Evolutionary conservation across 495 filamentous ascomycete genomes (phyloP), one percentile per base, ranked within the genome.

Genomic region (Penicillium soppii): DNA sequence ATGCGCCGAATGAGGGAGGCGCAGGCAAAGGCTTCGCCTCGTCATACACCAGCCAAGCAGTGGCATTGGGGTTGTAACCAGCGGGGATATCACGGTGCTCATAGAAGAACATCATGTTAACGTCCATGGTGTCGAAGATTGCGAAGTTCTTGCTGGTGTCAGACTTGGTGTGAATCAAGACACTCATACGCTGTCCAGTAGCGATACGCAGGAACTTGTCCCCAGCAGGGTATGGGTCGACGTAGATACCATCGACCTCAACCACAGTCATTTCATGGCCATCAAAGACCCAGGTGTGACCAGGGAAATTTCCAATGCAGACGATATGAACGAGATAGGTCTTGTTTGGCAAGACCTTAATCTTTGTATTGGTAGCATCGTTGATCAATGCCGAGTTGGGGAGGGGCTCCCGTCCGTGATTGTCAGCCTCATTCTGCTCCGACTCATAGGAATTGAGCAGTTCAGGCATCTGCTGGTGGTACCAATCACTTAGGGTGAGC

Each of bases 31-130:
- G 70, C 37, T 81, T 79, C 1, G 63, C 48, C 2, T 79, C 69
- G 59, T 91, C 79, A 57, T 94, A 92, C 1, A 88, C 77, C 1
- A 95, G 76, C 86, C 86, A 92, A 7, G 86, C 87, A 0, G 90
- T 92, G 0, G 82, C 84, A 51, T 92, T 95, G 43, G 81, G 82
- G 59, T 92, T 88, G 55, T 52, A 79, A 54, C 40, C 59, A 2
- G 57, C 50, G 0, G 67, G 66, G 22, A 63, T 59, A 0, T 49
- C 2, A 3, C 61, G 54, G 30, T 58, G 47, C 37, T 68, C 61
- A 52, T 77, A 82, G 39, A 70, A 58, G 47, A 85, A 62, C 49
- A 82, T 78, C 49, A 79, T 82, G 50, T 72, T 78, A 27, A 78
- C 70, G 49, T 83, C 81, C 41, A 76, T 74, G 5, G 71, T 71